Evolutionary conservation across 345 rosid species (phyloP).

Genomic region (Syzygium aromaticum): DNA sequence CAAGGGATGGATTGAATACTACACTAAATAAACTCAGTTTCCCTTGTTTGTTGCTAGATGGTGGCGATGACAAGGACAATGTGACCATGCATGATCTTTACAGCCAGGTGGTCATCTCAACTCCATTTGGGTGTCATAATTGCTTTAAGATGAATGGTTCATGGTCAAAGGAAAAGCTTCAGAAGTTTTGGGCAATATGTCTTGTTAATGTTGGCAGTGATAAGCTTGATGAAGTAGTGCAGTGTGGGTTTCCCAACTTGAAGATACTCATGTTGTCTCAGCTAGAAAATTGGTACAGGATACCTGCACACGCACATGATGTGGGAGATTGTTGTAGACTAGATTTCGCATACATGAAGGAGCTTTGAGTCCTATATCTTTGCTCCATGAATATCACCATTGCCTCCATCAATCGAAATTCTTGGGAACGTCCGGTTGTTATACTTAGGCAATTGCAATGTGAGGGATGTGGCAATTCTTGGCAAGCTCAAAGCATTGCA

Average conservation of each 20-base stretch:
- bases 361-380: fast-evolving
- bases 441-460: fast-evolving
- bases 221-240: not conserved
- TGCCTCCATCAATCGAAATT: fast-evolving
- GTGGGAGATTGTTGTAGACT: fast-evolving
- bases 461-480: not conserved
- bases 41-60: fast-evolving
- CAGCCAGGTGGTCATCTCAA: not conserved
- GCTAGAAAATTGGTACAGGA: no score
- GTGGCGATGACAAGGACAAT: fast-evolving
- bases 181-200: not conserved
- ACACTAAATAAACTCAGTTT: fast-evolving
- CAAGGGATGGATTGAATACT: fast-evolving
- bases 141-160: fast-evolving
- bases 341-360: fast-evolving
- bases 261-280: not conserved
- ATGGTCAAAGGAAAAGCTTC: fast-evolving
- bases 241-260: fast-evolving
- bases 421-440: fast-evolving
- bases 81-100: not conserved
- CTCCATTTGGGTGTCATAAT: fast-evolving
- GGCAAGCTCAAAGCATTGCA: not conserved
- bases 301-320: no score
- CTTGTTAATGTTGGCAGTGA: fast-evolving
- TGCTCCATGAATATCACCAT: fast-evolving